These are phyloP conservation scores for Cubamyces lactineus DNA, from an alignment of 768 basidiomycete species.

Conservation along the genomic window DNA sequence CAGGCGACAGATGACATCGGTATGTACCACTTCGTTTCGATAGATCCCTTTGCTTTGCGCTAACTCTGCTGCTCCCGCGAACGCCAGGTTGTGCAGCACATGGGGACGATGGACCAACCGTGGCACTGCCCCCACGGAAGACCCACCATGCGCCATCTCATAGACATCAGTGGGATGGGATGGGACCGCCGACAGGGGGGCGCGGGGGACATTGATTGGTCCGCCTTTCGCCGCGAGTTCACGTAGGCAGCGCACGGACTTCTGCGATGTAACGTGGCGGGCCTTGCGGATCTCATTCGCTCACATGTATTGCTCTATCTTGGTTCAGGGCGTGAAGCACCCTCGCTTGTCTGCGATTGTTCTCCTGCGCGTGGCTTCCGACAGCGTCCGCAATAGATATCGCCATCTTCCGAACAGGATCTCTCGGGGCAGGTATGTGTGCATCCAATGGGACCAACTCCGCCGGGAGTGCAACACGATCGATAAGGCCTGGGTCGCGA, in stretches of 20 bases:
- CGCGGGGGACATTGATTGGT: conserved; percentile 19
- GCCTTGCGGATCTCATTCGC: background rate
- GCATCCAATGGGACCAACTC: background rate
- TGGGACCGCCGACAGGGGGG: conserved; percentile 14
- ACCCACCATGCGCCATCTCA: conserved; percentile 80
- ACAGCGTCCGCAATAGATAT: conserved; percentile 2
- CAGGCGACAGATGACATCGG: conserved; percentile 73
- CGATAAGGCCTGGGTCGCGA: conserved; percentile 5
- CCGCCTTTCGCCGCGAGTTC: conserved; percentile 12
- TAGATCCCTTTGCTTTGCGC: background rate
- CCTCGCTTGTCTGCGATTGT: conserved; percentile 2
- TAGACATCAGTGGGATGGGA: conserved; percentile 46
- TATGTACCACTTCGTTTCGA: conserved; percentile 39
- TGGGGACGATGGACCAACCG: conserved; percentile 84
- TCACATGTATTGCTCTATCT: conserved; percentile 21
- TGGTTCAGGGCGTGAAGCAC: conserved; percentile 1
- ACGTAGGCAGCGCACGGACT: background rate
- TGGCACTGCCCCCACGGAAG: conserved; percentile 91
- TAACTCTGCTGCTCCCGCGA: background rate
- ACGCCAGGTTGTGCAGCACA: conserved; percentile 70
- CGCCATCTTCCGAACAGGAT: conserved; percentile 6
- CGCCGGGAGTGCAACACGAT: conserved; percentile 1
- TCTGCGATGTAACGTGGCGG: conserved; percentile 6
- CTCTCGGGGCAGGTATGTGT: conserved; percentile 1
- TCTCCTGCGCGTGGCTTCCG: conserved; percentile 3